These are phyloP conservation scores for Themeda triandra DNA, from an alignment of 176 grass and related monocot genomes.

Conservation along the genomic window DNA sequence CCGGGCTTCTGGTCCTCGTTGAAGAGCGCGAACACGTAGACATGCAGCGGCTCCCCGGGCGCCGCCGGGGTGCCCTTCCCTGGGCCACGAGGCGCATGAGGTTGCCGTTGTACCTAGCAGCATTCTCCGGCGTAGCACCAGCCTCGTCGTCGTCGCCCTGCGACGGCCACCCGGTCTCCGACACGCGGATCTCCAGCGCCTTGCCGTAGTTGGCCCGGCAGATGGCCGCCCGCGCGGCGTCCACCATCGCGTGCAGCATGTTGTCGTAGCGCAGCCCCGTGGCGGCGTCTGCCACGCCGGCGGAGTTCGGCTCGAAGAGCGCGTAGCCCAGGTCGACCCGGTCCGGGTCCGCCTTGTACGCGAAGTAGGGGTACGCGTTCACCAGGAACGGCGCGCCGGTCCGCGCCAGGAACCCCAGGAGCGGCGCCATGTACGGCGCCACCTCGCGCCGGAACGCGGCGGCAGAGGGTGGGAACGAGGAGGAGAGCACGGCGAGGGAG, in stretches of 20 bases:
- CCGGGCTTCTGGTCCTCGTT: constrained; percentile 91
- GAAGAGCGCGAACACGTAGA: constrained; percentile 93
- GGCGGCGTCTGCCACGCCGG: constrained; percentile 52
- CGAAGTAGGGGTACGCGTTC: constrained; percentile 92
- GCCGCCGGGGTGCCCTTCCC: constrained; percentile 68
- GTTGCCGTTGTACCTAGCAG: constrained; percentile 75
- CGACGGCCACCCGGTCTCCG: constrained; percentile 96
- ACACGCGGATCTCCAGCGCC: constrained; percentile 62
- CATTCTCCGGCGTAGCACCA: constrained; percentile 73
- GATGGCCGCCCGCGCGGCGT: constrained; percentile 74
- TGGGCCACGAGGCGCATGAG: constrained; percentile 65
- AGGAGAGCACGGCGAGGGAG: constrained; percentile 75
- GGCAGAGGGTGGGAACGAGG: constrained; percentile 74
- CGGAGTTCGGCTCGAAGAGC: constrained; percentile 50
- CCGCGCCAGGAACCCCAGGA: constrained; percentile 62
- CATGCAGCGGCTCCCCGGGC: constrained; percentile 51
- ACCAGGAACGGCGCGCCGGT: constrained; percentile 73
- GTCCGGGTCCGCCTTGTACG: constrained; percentile 75
- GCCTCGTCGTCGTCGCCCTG: constrained; percentile 66
- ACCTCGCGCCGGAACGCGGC: constrained; percentile 59
- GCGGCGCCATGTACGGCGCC: constrained; percentile 50
- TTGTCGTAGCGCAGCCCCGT: constrained; percentile 70
- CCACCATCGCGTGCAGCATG: constrained; percentile 94
- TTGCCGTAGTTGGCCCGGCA: constrained; percentile 42
- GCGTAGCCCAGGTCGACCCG: constrained; percentile 62